Evolutionary conservation across 176 grass and related monocot genomes (phyloP).

Genomic region (Triticum timopheevii): DNA sequence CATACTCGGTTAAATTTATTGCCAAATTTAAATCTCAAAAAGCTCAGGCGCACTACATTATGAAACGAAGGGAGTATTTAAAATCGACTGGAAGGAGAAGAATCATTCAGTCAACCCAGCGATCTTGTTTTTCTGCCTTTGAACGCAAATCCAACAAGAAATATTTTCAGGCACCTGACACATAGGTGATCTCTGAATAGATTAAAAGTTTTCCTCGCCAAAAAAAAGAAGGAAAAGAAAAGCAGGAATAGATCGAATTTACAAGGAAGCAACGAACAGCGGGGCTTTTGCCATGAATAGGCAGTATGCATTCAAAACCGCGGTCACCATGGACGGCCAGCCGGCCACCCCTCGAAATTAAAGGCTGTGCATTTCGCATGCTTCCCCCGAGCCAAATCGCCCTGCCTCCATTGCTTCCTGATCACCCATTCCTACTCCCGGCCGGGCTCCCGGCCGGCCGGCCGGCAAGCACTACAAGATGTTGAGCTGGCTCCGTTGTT

Average conservation of each 20-base stretch:
- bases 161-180: too few relatives aligned
- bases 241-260: not conserved
- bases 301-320: not conserved
- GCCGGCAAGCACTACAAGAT: not conserved
- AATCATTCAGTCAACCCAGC: too few relatives aligned
- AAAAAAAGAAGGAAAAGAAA: not conserved
- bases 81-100: too few relatives aligned
- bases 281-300: not conserved
- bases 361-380: not conserved
- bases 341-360: not conserved
- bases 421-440: constrained; percentile 1
- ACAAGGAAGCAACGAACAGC: not conserved
- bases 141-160: too few relatives aligned
- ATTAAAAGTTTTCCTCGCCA: too few relatives aligned
- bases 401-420: constrained; percentile 3
- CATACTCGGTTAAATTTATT: too few relatives aligned
- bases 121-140: too few relatives aligned
- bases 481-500: constrained; percentile 18
- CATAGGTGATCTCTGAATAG: too few relatives aligned
- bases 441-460: constrained; percentile 16
- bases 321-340: not conserved
- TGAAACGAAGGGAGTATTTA: too few relatives aligned
- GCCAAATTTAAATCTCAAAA: too few relatives aligned
- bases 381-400: not conserved
- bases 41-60: too few relatives aligned